Evolutionary conservation across 2,329 filamentous ascomycete genomes (phyloP).

Genomic region (Aspergillus calidoustus): DNA sequence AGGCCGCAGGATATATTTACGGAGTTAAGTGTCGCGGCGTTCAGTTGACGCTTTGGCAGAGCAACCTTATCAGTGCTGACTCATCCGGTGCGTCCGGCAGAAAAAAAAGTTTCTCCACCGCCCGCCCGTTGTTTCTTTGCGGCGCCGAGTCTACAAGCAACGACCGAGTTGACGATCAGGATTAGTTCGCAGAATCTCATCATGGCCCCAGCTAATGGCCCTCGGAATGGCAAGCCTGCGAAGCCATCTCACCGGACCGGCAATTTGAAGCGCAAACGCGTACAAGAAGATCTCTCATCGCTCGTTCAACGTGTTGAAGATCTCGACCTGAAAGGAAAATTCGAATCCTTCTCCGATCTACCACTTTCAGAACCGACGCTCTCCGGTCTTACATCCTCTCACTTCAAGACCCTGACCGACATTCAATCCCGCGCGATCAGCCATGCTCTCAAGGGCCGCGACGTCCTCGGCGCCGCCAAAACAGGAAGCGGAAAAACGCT

Average conservation of each 20-base stretch:
- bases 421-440: conserved; percentile 91
- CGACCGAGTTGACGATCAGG: background rate
- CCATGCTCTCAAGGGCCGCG: conserved; percentile 78
- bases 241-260: conserved; percentile 35
- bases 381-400: conserved; percentile 78
- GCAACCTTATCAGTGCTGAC: conserved; percentile 42
- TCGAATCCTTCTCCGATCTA: conserved; percentile 77
- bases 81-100: conserved; percentile 33
- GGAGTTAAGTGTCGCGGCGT: background rate
- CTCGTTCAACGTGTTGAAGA: conserved; percentile 50
- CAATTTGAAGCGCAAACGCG: conserved; percentile 52
- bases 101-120: conserved; percentile 38
- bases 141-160: background rate
- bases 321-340: conserved; percentile 52
- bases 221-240: conserved; percentile 34
- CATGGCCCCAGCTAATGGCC: conserved; percentile 40
- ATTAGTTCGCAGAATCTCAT: conserved; percentile 16
- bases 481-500: conserved; percentile 95
- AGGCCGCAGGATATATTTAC: background rate
- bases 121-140: conserved; percentile 21
- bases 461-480: conserved; percentile 93
- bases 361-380: conserved; percentile 83
- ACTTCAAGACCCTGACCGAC: conserved; percentile 89
- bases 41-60: conserved; percentile 1
- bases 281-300: conserved; percentile 48